These are phyloP conservation scores for Fraxinus velutina DNA, from an alignment of 305 asterid genomes.

Conservation along the genomic window DNA sequence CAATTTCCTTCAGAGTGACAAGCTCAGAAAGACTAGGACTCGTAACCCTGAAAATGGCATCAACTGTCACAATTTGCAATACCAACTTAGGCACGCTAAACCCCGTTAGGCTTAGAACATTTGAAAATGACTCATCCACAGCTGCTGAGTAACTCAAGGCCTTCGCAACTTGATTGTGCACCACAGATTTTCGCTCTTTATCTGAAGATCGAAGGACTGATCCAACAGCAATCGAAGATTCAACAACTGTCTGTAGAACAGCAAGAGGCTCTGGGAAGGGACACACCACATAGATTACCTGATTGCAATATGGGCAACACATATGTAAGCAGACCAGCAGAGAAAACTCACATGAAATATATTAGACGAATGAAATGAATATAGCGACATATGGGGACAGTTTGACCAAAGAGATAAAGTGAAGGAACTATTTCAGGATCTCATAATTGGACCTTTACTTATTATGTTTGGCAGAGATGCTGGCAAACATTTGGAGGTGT, in stretches of 20 bases:
- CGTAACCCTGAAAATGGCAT: constrained; percentile 90
- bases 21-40: constrained; percentile 85
- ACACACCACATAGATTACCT: constrained; percentile 97
- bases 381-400: neutral
- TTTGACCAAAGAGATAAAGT: neutral
- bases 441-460: neutral
- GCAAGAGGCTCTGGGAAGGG: constrained; percentile 99
- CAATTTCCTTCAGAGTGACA: constrained; percentile 79
- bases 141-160: constrained; percentile 86
- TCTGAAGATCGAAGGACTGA: constrained; percentile 82
- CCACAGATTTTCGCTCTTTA: constrained; percentile 79
- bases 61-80: constrained; percentile 92
- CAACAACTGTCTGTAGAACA: constrained; percentile 85
- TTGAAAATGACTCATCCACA: constrained; percentile 87
- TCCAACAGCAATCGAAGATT: constrained; percentile 88
- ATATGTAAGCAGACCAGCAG: neutral
- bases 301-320: constrained; percentile 21
- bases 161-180: constrained; percentile 96
- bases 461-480: neutral
- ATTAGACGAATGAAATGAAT: neutral
- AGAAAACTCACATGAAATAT: neutral
- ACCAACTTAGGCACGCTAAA: constrained; percentile 90
- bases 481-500: neutral
- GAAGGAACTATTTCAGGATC: neutral
- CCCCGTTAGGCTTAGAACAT: constrained; percentile 84